Conservation (phyloP, 331 rosid genomes). For the Pyrus hybrid region DNA sequence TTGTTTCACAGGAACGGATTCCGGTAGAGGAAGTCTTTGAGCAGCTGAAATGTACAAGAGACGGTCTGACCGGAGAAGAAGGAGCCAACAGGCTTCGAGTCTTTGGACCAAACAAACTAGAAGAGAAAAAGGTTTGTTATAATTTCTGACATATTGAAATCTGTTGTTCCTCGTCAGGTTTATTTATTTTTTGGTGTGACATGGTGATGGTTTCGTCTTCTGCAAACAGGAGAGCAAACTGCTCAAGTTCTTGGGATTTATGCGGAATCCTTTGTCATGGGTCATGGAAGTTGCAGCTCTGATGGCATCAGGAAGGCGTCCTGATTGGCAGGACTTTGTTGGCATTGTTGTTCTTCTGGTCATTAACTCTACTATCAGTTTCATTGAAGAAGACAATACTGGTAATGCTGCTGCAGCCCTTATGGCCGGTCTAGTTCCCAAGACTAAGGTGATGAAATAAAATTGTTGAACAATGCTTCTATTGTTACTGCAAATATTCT, state of each 20-base stretch:
- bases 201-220: constrained; percentile 5
- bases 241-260: constrained; percentile 86
- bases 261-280: constrained; percentile 99
- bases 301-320: constrained; percentile 91
- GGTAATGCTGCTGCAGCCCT: constrained; percentile 99
- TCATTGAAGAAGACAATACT: constrained; percentile 91
- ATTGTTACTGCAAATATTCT: not conserved
- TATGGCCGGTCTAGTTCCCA: constrained; percentile 99
- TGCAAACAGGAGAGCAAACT: constrained; percentile 69
- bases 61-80: constrained; percentile 71
- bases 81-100: constrained; percentile 83
- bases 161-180: not conserved
- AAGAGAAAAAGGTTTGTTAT: constrained; percentile 97
- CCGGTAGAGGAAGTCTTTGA: constrained; percentile 95
- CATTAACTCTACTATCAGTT: constrained; percentile 94
- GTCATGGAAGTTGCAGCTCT: constrained; percentile 99
- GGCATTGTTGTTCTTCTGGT: constrained; percentile 68
- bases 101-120: constrained; percentile 94
- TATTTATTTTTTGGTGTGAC: not conserved
- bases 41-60: constrained; percentile 83
- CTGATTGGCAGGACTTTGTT: no score
- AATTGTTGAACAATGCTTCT: not conserved
- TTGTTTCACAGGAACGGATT: constrained; percentile 61
- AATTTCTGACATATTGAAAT: not conserved
- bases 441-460: constrained; percentile 59